Percentiles rank a stretch among this genome's conserved stretches.
These are phyloP conservation scores for Sporothrix pallida DNA, from an alignment of 2,329 filamentous ascomycete genomes.

Conservation along the genomic window DNA sequence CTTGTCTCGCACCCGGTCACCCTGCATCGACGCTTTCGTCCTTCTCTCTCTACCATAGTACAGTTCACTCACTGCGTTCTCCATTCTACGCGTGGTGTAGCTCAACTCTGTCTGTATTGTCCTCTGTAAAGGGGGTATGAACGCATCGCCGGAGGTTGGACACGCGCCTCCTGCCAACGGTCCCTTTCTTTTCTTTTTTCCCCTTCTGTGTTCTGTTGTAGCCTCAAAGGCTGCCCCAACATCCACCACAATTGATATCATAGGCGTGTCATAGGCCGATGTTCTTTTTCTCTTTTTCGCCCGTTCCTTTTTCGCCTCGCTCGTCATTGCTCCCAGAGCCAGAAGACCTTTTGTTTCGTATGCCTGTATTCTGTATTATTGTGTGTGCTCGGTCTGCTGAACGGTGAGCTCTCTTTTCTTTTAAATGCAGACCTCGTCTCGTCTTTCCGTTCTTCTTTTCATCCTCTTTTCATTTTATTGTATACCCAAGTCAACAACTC, in stretches of 20 bases:
- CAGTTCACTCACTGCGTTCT: background rate
- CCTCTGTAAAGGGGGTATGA: background rate
- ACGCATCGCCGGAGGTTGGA: background rate
- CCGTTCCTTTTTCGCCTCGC: background rate
- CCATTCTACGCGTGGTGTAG: constrained; percentile 17
- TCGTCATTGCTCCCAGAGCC: background rate
- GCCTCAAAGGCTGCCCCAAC: background rate
- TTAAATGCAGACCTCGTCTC: background rate
- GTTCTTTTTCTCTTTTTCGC: background rate
- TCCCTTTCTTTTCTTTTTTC: background rate
- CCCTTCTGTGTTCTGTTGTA: background rate
- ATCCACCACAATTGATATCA: background rate
- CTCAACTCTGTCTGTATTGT: background rate
- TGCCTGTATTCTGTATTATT: background rate
- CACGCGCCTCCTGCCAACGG: background rate
- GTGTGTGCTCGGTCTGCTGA: background rate
- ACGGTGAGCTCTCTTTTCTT: background rate
- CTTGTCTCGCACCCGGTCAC: background rate
- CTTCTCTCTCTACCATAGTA: too few species aligned
- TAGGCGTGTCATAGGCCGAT: background rate
- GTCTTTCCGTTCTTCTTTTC: background rate
- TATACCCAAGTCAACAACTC: too few species aligned
- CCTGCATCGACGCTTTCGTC: background rate
- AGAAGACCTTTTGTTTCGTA: background rate
- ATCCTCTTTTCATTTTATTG: too few species aligned